phyloP scores from a whole-genome alignment of 1,284 basidiomycete species.

The Cystobasidium sp. region DNA sequence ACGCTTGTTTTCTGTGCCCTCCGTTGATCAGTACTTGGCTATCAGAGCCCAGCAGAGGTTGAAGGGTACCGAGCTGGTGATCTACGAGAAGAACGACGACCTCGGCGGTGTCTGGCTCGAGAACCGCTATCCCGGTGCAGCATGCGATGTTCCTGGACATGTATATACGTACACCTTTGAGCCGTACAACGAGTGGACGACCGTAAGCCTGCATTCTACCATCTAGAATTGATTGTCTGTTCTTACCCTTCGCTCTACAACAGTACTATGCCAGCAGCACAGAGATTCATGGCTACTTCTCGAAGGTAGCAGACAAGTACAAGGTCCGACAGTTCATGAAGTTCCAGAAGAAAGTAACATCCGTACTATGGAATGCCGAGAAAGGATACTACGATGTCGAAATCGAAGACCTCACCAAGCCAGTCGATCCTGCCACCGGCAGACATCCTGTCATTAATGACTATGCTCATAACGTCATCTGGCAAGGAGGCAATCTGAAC shows the following conservation, averaged over 20 bases:
- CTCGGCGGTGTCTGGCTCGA: constrained; percentile 67
- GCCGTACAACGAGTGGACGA: constrained; percentile 31
- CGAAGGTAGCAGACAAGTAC: constrained; percentile 66
- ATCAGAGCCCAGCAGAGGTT: constrained; percentile 62
- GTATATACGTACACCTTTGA: constrained; percentile 30
- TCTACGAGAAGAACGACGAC: constrained; percentile 67
- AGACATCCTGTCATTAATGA: constrained; percentile 22
- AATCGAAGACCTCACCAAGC: constrained; percentile 44
- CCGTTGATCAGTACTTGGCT: constrained; percentile 56
- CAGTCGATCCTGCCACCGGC: constrained; percentile 58
- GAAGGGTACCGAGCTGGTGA: constrained; percentile 63
- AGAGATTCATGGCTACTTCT: constrained; percentile 65
- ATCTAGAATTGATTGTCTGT: background rate
- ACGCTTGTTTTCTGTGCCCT: background rate
- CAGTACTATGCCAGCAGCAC: constrained; percentile 65
- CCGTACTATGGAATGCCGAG: constrained; percentile 63
- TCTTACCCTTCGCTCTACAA: constrained; percentile 46
- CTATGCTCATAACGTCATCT: constrained; percentile 41
- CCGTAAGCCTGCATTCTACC: constrained; percentile 1
- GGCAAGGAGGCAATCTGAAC: constrained; percentile 40
- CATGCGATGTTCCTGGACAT: constrained; percentile 40
- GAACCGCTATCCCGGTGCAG: constrained; percentile 24
- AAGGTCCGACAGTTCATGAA: constrained; percentile 60
- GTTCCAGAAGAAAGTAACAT: constrained; percentile 63
- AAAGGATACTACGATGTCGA: constrained; percentile 65